Conservation (phyloP, 192 early-diverging fungal genomes). For the Anaeromyces robustus region DNA sequence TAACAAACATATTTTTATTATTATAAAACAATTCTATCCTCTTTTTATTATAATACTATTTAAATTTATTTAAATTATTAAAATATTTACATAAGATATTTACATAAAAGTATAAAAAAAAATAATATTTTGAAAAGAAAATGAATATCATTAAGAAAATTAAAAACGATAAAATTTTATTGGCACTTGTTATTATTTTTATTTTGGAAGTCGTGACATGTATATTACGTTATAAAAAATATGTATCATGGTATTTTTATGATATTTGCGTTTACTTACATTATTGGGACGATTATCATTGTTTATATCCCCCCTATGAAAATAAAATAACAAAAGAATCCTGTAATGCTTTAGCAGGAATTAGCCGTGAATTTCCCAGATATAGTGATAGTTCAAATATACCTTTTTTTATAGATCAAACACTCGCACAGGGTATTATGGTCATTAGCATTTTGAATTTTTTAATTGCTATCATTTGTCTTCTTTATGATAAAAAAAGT, state of each 20-base stretch:
- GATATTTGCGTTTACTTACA: background rate
- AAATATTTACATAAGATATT: too few relatives aligned
- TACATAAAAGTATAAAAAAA: too few relatives aligned
- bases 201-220: background rate
- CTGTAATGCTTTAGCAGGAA: background rate
- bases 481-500: background rate
- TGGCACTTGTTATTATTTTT: background rate
- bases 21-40: too few relatives aligned
- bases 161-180: too few relatives aligned
- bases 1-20: too few relatives aligned
- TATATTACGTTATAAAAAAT: background rate
- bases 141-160: too few relatives aligned
- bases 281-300: background rate
- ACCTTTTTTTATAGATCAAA: background rate
- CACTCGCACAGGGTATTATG: background rate
- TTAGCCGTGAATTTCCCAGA: background rate
- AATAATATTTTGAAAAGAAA: too few relatives aligned
- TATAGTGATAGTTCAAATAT: background rate
- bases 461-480: background rate
- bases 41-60: too few relatives aligned
- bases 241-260: background rate
- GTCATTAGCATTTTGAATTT: background rate
- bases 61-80: too few relatives aligned
- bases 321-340: background rate
- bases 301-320: too few relatives aligned